Conservation (phyloP, 2,329 filamentous ascomycete species). For the Lasiodiplodia theobromae region DNA sequence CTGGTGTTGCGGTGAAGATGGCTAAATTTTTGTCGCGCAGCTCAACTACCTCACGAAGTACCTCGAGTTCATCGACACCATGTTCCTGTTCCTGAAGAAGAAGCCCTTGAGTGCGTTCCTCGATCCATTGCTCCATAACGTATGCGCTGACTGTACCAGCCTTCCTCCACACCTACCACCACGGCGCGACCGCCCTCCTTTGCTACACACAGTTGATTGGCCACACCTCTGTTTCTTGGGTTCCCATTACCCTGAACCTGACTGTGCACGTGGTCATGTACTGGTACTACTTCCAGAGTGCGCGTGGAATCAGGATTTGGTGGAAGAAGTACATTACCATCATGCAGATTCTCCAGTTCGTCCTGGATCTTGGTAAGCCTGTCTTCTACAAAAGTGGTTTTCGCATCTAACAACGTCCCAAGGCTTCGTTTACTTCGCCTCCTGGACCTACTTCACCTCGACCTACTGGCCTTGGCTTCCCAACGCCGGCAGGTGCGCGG, state of each 20-base stretch:
- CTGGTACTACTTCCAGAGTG: slow-evolving; percentile 99
- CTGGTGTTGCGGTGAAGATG: slow-evolving; percentile 23
- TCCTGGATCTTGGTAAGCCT: slow-evolving; percentile 87
- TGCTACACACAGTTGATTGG: slow-evolving; percentile 98
- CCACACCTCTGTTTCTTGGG: slow-evolving; percentile 92
- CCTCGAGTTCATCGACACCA: slow-evolving; percentile 91
- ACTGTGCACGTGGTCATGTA: slow-evolving; percentile 98
- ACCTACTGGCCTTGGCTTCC: slow-evolving; percentile 88
- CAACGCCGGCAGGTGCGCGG: slow-evolving; percentile 84
- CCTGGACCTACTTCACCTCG: slow-evolving; percentile 97
- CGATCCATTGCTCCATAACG: neutral
- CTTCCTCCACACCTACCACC: slow-evolving; percentile 99
- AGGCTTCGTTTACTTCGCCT: slow-evolving; percentile 98
- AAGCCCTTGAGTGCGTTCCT: slow-evolving; percentile 80
- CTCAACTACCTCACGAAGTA: slow-evolving; percentile 99
- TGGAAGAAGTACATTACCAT: slow-evolving; percentile 99
- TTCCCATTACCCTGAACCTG: slow-evolving; percentile 90
- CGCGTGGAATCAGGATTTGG: slow-evolving; percentile 93
- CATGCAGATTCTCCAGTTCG: slow-evolving; percentile 95
- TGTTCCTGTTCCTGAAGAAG: slow-evolving; percentile 99
- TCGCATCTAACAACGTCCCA: neutral
- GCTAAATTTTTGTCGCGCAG: slow-evolving; percentile 60
- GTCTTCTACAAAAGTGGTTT: too few relatives aligned
- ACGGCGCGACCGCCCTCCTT: slow-evolving; percentile 93
- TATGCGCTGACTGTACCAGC: slow-evolving; percentile 52